Evolutionary conservation across 225 moss, liverwort and hornwort genomes (phyloP).

Genomic region (Sphagnum contortum): DNA sequence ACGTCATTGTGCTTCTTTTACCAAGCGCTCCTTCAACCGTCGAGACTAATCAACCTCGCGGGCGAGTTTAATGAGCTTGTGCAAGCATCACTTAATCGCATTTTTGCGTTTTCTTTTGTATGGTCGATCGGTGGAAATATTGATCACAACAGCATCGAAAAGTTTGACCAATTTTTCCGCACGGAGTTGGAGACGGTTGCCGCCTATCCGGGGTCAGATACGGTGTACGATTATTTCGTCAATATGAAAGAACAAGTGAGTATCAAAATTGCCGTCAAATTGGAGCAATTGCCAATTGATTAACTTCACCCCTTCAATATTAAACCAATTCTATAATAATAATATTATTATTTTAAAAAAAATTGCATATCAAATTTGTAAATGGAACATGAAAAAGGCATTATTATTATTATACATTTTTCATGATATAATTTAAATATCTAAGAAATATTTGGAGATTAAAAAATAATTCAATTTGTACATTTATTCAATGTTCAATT

Average conservation of each 20-base stretch:
- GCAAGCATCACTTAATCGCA: slow-evolving; percentile 43
- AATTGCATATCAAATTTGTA: no score
- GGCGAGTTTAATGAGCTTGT: slow-evolving; percentile 36
- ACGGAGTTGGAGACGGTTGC: slow-evolving; percentile 49
- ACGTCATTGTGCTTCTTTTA: slow-evolving; percentile 62
- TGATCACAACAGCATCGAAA: slow-evolving; percentile 66
- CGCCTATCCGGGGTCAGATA: slow-evolving; percentile 47
- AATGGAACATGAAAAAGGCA: no score
- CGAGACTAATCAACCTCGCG: slow-evolving; percentile 32
- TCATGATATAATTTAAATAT: no score
- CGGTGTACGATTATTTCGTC: slow-evolving; percentile 64
- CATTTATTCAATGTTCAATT: no score
- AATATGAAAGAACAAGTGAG: slow-evolving; percentile 56
- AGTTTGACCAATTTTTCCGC: slow-evolving; percentile 69
- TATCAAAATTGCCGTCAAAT: no score
- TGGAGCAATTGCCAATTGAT: no score
- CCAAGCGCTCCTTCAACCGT: slow-evolving; percentile 69
- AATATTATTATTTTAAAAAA: no score
- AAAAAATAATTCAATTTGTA: no score
- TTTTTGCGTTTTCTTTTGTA: slow-evolving; percentile 57
- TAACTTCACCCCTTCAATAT: no score
- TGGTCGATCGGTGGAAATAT: slow-evolving; percentile 91
- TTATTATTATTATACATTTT: no score
- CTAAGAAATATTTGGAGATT: no score
- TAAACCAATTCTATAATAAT: no score